phyloP scores from a whole-genome alignment of 352 stramenopile genomes.

The Globisporangium nunn region DNA sequence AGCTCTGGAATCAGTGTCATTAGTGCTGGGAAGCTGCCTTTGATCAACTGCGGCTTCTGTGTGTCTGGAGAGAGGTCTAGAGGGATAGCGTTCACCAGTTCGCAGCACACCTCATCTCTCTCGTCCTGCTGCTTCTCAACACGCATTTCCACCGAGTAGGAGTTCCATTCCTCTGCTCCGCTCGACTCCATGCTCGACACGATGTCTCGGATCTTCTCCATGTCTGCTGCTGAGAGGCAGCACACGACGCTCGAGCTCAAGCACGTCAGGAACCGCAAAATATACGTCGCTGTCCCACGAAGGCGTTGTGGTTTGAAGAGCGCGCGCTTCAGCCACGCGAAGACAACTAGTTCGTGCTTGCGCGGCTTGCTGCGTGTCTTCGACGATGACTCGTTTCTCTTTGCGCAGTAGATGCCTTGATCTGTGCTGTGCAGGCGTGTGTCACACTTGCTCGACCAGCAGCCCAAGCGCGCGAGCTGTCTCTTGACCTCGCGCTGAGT shows the following conservation, averaged over 20 bases:
- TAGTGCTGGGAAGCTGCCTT: conserved; percentile 30
- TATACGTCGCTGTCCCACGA: conserved; percentile 58
- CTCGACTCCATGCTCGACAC: background rate
- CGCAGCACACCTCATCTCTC: conserved; percentile 9
- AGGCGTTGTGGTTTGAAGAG: conserved; percentile 34
- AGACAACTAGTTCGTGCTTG: conserved; percentile 29
- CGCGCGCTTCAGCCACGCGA: conserved; percentile 47
- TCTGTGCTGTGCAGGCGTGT: conserved; percentile 25
- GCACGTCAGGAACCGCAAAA: conserved; percentile 42
- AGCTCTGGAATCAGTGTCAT: conserved; percentile 19
- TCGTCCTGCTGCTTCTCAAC: conserved; percentile 12
- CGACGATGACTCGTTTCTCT: background rate
- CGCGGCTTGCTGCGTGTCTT: background rate
- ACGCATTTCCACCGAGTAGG: conserved; percentile 8
- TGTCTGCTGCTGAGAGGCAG: conserved; percentile 10
- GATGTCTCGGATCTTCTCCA: conserved; percentile 1
- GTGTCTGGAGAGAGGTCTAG: background rate
- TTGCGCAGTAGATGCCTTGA: conserved; percentile 53
- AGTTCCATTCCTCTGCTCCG: conserved; percentile 5
- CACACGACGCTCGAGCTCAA: conserved; percentile 12
- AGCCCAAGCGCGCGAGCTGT: conserved; percentile 25
- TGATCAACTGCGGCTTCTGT: conserved; percentile 15
- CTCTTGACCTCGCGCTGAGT: conserved; percentile 44
- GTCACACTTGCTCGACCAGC: conserved; percentile 41
- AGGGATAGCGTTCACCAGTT: background rate